A percentile compares a stretch with the other conserved stretches of the same genome.
Conservation (phyloP, 495 filamentous ascomycete genomes). For the Cercophora scortea region DNA sequence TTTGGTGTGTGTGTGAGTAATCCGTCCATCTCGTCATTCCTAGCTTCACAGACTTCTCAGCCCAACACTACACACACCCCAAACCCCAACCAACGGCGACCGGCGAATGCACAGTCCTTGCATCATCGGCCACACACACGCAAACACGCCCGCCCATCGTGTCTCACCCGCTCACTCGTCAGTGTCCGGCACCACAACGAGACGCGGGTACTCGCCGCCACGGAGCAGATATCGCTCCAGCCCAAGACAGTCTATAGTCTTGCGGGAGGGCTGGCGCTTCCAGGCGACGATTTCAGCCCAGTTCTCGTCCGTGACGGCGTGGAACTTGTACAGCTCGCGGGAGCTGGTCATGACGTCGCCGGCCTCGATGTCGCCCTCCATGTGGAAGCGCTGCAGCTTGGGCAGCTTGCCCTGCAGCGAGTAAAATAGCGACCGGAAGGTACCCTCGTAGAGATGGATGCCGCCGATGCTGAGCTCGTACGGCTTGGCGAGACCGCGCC, state of each 20-base stretch:
- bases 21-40: no score
- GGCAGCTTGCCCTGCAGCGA: conserved; percentile 28
- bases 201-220: conserved; percentile 31
- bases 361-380: conserved; percentile 39
- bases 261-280: conserved; percentile 17
- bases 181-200: background rate
- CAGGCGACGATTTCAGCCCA: conserved; percentile 25
- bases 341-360: conserved; percentile 27
- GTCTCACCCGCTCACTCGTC: background rate
- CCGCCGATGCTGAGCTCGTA: conserved; percentile 34
- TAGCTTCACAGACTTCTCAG: no score
- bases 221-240: conserved; percentile 36
- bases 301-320: conserved; percentile 32
- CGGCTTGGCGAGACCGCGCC: conserved; percentile 33
- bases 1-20: background rate
- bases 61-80: background rate
- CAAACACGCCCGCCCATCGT: background rate
- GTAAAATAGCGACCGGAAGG: conserved; percentile 31
- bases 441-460: conserved; percentile 36
- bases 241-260: conserved; percentile 31
- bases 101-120: background rate
- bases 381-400: conserved; percentile 30
- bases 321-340: conserved; percentile 37
- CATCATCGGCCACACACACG: background rate
- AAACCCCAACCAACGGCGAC: background rate